A percentile compares a stretch with the other conserved stretches of the same genome.
phyloP scores from a whole-genome alignment of 331 rosid species.

The Quercus tomentella region DNA sequence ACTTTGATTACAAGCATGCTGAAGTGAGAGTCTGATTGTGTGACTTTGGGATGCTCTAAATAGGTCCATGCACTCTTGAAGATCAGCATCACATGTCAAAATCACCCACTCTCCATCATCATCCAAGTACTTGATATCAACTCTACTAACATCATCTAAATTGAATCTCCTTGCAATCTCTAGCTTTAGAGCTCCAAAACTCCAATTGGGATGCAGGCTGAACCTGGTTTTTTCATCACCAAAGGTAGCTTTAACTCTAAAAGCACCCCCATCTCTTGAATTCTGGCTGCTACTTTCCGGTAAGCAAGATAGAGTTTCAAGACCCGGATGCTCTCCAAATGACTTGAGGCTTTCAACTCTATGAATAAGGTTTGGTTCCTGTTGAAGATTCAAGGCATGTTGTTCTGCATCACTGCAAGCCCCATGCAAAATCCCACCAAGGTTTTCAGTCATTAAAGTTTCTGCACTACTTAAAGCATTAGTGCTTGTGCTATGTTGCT shows the following conservation, averaged over 20 bases:
- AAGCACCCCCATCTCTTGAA: constrained; percentile 19
- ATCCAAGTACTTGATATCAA: constrained; percentile 25
- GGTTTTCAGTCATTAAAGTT: constrained; percentile 29
- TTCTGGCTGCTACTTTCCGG: constrained; percentile 8
- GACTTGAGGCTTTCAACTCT: constrained; percentile 15
- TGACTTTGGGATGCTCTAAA: constrained; percentile 37
- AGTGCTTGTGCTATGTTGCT: constrained; percentile 13
- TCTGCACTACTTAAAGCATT: constrained; percentile 14
- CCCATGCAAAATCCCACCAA: constrained; percentile 14
- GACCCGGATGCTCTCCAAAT: constrained; percentile 3
- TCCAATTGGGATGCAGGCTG: constrained; percentile 33
- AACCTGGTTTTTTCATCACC: constrained; percentile 48
- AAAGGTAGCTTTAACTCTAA: constrained; percentile 47
- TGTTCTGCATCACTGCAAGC: constrained; percentile 12
- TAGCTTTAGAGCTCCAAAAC: constrained; percentile 22
- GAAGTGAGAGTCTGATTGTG: constrained; percentile 43
- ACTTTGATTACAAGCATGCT: constrained; percentile 35
- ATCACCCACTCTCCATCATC: constrained; percentile 26
- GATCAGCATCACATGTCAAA: constrained; percentile 45
- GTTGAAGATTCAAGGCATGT: constrained; percentile 8
- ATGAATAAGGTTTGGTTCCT: constrained; percentile 26
- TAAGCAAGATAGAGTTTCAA: constrained; percentile 20
- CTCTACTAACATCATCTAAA: constrained; percentile 15
- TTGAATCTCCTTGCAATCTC: constrained; percentile 27
- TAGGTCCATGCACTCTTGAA: constrained; percentile 49